These are phyloP conservation scores for Citrus glauca DNA, from an alignment of 345 rosid species.

Conservation along the genomic window DNA sequence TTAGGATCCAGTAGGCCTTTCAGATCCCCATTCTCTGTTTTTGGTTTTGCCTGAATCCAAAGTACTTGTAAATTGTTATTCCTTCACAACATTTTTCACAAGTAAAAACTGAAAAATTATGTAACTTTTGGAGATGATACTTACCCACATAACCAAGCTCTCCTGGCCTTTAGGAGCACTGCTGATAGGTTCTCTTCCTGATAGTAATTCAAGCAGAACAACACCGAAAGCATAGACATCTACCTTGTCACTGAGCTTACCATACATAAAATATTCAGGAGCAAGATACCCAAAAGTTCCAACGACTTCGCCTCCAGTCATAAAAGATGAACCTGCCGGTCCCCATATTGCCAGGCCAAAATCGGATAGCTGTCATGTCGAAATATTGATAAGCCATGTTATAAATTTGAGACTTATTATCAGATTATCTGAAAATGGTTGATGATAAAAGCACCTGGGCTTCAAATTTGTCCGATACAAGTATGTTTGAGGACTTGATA, in stretches of 20 bases:
- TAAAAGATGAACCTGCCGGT: conserved; percentile 53
- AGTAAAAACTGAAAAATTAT: neutral
- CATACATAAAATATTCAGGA: conserved; percentile 96
- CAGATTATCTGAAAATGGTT: neutral
- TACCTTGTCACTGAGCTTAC: conserved; percentile 85
- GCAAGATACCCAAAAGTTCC: conserved; percentile 99
- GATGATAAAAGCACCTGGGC: conserved; percentile 54
- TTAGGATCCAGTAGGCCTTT: conserved; percentile 62
- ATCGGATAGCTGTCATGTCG: conserved; percentile 63
- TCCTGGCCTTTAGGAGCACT: conserved; percentile 57
- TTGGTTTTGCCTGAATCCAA: conserved; percentile 67
- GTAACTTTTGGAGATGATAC: conserved; percentile 16
- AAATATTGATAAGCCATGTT: conserved; percentile 3
- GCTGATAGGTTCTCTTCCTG: conserved; percentile 77
- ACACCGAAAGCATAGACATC: conserved; percentile 95
- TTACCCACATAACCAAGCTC: conserved; percentile 96
- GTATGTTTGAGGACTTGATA: conserved; percentile 88
- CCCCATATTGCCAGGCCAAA: conserved; percentile 92
- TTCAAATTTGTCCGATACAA: conserved; percentile 63
- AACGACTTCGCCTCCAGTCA: conserved; percentile 60
- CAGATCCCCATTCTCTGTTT: conserved; percentile 51
- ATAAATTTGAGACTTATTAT: neutral
- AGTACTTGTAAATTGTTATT: conserved; percentile 14
- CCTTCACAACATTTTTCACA: neutral
- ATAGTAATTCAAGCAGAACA: conserved; percentile 77